phyloP scores from a whole-genome alignment of 805 yeast species.

The Nakazawaea holstii region DNA sequence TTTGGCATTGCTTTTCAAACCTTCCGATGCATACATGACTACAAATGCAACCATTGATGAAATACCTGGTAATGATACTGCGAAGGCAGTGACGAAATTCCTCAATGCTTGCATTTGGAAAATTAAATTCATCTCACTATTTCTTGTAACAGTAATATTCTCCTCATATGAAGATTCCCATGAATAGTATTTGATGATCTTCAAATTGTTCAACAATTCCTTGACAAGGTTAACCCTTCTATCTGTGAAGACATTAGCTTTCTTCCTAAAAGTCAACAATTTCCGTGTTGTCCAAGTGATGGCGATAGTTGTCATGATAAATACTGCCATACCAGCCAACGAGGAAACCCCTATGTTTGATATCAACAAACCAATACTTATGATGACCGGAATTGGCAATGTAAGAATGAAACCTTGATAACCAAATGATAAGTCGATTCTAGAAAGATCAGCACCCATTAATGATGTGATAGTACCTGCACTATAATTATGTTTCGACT shows the following conservation, averaged over 20 bases:
- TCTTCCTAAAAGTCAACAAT: constrained; percentile 49
- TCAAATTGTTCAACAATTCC: constrained; percentile 74
- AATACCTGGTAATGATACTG: constrained; percentile 55
- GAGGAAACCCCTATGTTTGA: constrained; percentile 69
- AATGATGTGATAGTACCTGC: constrained; percentile 70
- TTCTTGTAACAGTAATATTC: constrained; percentile 49
- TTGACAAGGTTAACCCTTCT: constrained; percentile 68
- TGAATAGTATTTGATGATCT: constrained; percentile 78
- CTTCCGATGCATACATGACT: constrained; percentile 30
- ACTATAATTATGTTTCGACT: constrained; percentile 58
- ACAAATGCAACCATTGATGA: constrained; percentile 60
- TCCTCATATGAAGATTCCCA: constrained; percentile 81
- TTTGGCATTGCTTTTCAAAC: constrained; percentile 45
- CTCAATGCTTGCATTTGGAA: constrained; percentile 60
- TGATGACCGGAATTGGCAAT: constrained; percentile 57
- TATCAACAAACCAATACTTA: constrained; percentile 61
- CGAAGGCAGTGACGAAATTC: constrained; percentile 50
- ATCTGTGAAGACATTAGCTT: constrained; percentile 64
- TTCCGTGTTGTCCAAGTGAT: constrained; percentile 41
- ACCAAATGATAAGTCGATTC: constrained; percentile 70
- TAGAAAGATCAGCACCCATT: constrained; percentile 75
- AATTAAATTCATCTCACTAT: constrained; percentile 54
- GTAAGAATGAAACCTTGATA: constrained; percentile 61
- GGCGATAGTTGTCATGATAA: constrained; percentile 40
- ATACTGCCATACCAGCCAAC: constrained; percentile 62